These are phyloP conservation scores for Acanthamoeba royreba DNA, from an alignment of 208 protist species.

Conservation along the genomic window DNA sequence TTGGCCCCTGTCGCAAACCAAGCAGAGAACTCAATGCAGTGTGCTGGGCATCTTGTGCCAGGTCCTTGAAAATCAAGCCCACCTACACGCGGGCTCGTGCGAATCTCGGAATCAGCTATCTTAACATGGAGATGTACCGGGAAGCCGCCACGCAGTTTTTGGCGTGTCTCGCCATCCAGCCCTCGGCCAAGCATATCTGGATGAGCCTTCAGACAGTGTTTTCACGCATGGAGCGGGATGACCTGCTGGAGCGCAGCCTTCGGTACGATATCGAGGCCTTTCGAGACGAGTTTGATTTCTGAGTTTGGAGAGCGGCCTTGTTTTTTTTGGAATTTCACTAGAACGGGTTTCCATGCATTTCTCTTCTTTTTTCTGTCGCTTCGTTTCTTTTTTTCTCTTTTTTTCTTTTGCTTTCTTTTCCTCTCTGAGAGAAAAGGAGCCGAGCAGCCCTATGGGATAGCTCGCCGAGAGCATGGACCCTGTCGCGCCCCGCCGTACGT, in stretches of 20 bases:
- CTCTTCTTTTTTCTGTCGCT: too few relatives aligned
- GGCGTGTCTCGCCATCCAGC: slow-evolving; percentile 61
- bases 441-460: too few relatives aligned
- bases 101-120: slow-evolving; percentile 74
- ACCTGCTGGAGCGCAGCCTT: slow-evolving; percentile 51
- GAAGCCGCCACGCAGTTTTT: slow-evolving; percentile 70
- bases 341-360: not conserved
- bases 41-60: not conserved
- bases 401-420: not conserved
- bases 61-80: slow-evolving; percentile 26
- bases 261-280: slow-evolving; percentile 64
- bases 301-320: too few relatives aligned
- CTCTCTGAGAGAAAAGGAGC: not conserved
- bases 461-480: too few relatives aligned
- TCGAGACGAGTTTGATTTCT: slow-evolving; percentile 70
- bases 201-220: slow-evolving; percentile 67
- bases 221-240: slow-evolving; percentile 55
- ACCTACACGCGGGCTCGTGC: slow-evolving; percentile 58
- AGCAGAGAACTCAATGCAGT: not conserved
- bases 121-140: slow-evolving; percentile 61
- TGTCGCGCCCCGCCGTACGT: too few relatives aligned
- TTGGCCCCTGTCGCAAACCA: not conserved
- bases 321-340: too few relatives aligned
- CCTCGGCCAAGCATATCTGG: slow-evolving; percentile 66
- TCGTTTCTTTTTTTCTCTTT: not conserved